Percentiles rank a stretch among this genome's conserved stretches.
Evolutionary conservation across 2,329 filamentous ascomycete genomes (phyloP).

Genomic region (Nothophoma quercina): DNA sequence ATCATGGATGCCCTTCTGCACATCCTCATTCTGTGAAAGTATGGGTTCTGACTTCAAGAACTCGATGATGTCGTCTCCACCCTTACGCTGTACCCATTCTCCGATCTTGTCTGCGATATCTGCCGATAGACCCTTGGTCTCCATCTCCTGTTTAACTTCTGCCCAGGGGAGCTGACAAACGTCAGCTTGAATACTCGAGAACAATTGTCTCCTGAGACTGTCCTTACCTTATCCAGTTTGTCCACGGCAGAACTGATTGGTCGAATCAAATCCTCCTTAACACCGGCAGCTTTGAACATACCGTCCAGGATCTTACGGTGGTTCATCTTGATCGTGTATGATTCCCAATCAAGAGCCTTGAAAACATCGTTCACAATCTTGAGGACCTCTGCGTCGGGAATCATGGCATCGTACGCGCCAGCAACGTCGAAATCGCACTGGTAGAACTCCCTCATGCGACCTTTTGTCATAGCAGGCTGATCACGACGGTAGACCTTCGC

Average conservation of each 20-base stretch:
- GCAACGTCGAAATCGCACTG: conserved; percentile 98
- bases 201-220: neutral
- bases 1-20: conserved; percentile 79
- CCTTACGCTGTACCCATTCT: conserved; percentile 80
- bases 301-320: conserved; percentile 94
- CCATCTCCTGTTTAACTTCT: conserved; percentile 92
- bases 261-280: conserved; percentile 84
- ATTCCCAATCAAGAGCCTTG: conserved; percentile 76
- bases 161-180: conserved; percentile 69
- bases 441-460: conserved; percentile 94
- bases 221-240: conserved; percentile 83
- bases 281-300: conserved; percentile 88
- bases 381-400: conserved; percentile 89
- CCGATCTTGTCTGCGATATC: conserved; percentile 88
- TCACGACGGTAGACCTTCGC: conserved; percentile 88
- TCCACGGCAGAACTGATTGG: conserved; percentile 92
- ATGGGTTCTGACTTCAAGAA: conserved; percentile 35
- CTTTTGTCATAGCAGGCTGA: conserved; percentile 82
- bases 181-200: conserved; percentile 18
- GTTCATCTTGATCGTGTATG: conserved; percentile 91
- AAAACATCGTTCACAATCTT: conserved; percentile 87
- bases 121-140: conserved; percentile 82
- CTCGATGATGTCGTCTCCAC: conserved; percentile 73
- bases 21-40: conserved; percentile 67
- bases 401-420: conserved; percentile 83